These are phyloP conservation scores for Flueggea neowawraea DNA, from an alignment of 441 rosid species.

Conservation along the genomic window DNA sequence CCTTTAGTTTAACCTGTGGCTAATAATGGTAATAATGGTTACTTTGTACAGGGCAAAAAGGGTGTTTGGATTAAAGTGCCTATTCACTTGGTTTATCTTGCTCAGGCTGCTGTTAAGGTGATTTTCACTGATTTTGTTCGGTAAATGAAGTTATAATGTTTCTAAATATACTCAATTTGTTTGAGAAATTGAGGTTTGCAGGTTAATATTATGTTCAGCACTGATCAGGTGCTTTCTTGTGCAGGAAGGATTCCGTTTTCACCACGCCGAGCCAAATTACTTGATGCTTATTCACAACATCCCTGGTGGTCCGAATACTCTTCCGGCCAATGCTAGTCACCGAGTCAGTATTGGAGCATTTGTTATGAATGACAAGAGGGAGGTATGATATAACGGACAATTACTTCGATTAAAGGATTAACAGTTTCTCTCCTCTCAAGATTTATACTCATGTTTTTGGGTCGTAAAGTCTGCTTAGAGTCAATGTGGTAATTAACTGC, in stretches of 20 bases:
- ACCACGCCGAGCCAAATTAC: constrained; percentile 82
- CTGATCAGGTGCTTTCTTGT: constrained; percentile 9
- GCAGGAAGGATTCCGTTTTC: constrained; percentile 92
- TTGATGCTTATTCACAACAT: constrained; percentile 90
- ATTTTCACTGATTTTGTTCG: background rate
- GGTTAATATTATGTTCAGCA: background rate
- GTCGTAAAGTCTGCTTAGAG: background rate
- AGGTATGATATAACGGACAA: constrained; percentile 34
- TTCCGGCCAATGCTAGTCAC: constrained; percentile 89
- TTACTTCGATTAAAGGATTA: background rate
- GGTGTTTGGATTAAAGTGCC: constrained; percentile 97
- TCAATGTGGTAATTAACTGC: too few species aligned
- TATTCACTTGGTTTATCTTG: constrained; percentile 51
- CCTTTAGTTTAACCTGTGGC: background rate
- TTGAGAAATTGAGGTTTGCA: background rate
- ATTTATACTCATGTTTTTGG: background rate
- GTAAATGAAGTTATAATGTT: background rate
- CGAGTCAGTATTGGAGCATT: constrained; percentile 75
- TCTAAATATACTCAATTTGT: background rate
- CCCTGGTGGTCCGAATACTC: constrained; percentile 48
- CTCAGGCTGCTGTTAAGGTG: constrained; percentile 76
- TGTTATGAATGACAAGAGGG: constrained; percentile 69
- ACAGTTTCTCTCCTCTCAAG: background rate
- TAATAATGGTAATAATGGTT: background rate
- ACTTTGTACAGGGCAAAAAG: constrained; percentile 49